Conservation (phyloP, 2,329 filamentous ascomycete species). For the Colletotrichum noveboracense region DNA sequence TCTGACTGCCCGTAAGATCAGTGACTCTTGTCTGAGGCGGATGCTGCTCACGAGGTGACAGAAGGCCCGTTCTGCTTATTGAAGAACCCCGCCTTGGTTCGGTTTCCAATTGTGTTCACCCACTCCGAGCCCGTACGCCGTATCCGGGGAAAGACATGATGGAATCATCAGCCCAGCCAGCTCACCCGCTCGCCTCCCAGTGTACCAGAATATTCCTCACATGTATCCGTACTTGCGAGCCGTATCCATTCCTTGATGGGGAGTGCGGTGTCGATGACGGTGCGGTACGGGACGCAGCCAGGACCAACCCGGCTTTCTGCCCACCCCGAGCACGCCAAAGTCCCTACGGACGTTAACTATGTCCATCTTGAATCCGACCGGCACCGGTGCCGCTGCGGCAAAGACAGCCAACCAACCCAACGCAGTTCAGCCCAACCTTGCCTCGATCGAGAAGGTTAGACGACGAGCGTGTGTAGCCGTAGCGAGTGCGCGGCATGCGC, state of each 20-base stretch:
- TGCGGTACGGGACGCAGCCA: not conserved
- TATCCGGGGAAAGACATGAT: not conserved
- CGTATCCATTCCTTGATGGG: not conserved
- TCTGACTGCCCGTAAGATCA: not conserved
- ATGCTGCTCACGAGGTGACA: not conserved
- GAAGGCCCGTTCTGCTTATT: not conserved
- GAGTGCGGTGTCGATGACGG: not conserved
- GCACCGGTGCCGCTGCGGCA: slow-evolving; percentile 7
- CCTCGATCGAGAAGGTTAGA: slow-evolving; percentile 18
- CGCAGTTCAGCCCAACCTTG: not conserved
- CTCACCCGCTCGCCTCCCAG: too few species aligned
- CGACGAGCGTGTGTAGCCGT: slow-evolving; percentile 17
- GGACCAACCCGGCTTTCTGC: not conserved
- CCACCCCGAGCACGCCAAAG: not conserved
- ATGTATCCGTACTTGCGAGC: not conserved
- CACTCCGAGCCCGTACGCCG: not conserved
- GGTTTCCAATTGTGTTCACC: not conserved
- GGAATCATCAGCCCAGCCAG: not conserved
- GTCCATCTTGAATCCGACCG: not conserved
- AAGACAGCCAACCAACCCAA: not conserved
- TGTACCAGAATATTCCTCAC: not conserved
- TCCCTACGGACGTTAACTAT: not conserved
- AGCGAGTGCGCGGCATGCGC: slow-evolving; percentile 19
- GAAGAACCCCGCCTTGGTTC: not conserved
- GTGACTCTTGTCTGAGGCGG: not conserved